Evolutionary conservation across 2,329 filamentous ascomycete genomes (phyloP).

Genomic region (Boeremia lycopersici): DNA sequence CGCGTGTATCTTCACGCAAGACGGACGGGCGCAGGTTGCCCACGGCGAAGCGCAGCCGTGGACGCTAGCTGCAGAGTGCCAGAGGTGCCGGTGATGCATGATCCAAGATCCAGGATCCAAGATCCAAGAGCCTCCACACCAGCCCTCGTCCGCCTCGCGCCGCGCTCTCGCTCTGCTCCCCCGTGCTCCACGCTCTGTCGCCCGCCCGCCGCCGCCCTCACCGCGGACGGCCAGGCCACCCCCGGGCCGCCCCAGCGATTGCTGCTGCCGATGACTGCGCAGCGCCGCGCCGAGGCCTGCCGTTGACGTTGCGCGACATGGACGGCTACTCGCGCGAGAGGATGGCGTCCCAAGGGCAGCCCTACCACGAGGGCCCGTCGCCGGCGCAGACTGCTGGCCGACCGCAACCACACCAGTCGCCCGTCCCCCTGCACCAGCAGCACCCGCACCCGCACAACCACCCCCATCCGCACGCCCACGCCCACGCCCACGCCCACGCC

Average conservation of each 20-base stretch:
- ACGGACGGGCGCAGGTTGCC: constrained; percentile 24
- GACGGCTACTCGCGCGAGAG: constrained; percentile 42
- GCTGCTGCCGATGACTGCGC: constrained; percentile 20
- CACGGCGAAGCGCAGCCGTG: constrained; percentile 6
- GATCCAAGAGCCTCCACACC: constrained; percentile 24
- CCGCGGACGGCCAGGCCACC: constrained; percentile 8
- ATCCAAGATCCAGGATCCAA: no score
- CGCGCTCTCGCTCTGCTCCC: neutral
- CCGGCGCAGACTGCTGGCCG: constrained; percentile 44
- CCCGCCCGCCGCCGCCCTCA: constrained; percentile 5
- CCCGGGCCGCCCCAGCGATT: neutral
- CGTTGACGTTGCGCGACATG: constrained; percentile 23
- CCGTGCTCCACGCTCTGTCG: constrained; percentile 16
- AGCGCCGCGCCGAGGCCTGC: constrained; percentile 1
- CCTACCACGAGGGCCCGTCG: constrained; percentile 42
- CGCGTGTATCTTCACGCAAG: constrained; percentile 21
- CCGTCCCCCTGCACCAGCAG: constrained; percentile 39
- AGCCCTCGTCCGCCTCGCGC: constrained; percentile 14
- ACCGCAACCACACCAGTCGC: constrained; percentile 45
- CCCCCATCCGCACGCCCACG: constrained; percentile 25
- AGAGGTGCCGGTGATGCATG: constrained; percentile 20
- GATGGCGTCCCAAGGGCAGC: constrained; percentile 39
- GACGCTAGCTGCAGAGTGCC: constrained; percentile 10
- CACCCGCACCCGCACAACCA: constrained; percentile 23
- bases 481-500: neutral